Percentiles rank a stretch among this genome's conserved stretches.
phyloP scores from a whole-genome alignment of 1,284 basidiomycete genomes.

The Mycena sp. region DNA sequence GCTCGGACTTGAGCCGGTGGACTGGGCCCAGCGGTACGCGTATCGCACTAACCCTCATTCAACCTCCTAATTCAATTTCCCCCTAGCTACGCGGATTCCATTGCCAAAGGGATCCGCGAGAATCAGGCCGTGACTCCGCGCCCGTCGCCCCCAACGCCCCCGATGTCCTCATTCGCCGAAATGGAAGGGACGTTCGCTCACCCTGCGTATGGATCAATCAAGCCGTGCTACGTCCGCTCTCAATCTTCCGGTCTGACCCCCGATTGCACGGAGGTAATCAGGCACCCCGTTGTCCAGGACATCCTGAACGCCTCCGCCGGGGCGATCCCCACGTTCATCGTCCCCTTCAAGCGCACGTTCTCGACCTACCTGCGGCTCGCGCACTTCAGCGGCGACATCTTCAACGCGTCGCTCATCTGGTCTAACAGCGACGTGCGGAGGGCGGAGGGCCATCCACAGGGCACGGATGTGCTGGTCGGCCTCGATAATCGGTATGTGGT shows the following conservation, averaged over 20 bases:
- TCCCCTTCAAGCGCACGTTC: slow-evolving; percentile 44
- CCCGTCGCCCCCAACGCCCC: slow-evolving; percentile 34
- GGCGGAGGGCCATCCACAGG: slow-evolving; percentile 35
- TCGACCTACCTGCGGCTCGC: slow-evolving; percentile 45
- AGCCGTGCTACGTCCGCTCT: slow-evolving; percentile 39
- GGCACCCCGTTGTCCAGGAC: slow-evolving; percentile 38
- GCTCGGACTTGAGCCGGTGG: slow-evolving; percentile 42
- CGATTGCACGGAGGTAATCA: slow-evolving; percentile 34
- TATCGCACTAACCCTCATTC: neutral
- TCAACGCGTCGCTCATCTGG: slow-evolving; percentile 48
- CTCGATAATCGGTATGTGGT: slow-evolving; percentile 47
- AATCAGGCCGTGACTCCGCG: slow-evolving; percentile 34
- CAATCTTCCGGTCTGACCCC: neutral
- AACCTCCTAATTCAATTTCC: neutral
- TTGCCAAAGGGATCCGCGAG: slow-evolving; percentile 31
- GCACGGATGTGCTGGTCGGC: slow-evolving; percentile 40
- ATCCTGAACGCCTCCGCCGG: slow-evolving; percentile 34
- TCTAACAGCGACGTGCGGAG: slow-evolving; percentile 39
- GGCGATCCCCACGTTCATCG: slow-evolving; percentile 43
- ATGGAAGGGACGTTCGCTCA: slow-evolving; percentile 41
- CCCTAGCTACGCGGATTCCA: slow-evolving; percentile 37
- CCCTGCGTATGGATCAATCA: slow-evolving; percentile 44
- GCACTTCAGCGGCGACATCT: slow-evolving; percentile 46
- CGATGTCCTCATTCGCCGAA: slow-evolving; percentile 31
- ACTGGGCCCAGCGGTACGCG: slow-evolving; percentile 44